Base-by-base conservation (phyloP, 2,329 filamentous ascomycete genomes). In the Diaporthe ampelina region DNA sequence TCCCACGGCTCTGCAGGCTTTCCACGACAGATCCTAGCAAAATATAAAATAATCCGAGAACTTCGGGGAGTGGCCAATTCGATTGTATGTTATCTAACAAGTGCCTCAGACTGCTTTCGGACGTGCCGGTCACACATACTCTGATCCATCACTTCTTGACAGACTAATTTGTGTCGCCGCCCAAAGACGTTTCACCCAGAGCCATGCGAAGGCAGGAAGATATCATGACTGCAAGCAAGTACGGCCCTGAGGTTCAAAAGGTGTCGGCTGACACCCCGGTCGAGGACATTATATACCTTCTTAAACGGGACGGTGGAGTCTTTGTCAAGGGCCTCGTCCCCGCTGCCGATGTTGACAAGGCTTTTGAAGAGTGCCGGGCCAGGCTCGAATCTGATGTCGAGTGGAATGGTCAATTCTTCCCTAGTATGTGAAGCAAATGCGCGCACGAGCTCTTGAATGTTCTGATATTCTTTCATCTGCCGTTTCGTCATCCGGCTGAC, bases 341-440 rank as follows among this genome's bases (percentile, higher is more conserved):
- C 17, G 58, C 6, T 17, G 37, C 58, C 58, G 37, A 63, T 15
- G 58, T 63, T 43, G 58, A 63, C 58, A 63, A 63, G 37, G 37
- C 58, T 21, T 63, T 63, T 63, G 58, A 63, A n/a, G 58, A 63
- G 37, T 63, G 58, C 58, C 58, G 58, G 13, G 58, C 58, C 8
- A 63, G 58, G 17, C 58, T 63, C 37, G 58, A 63, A 40, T 63
- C 58, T 29, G 58, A 63, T 35, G 58, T 63, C 37, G 58, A 63
- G 58, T 63, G 58, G 58, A n/a, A 63, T 24, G 58, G 58, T 15
- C 7, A 13, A 3, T 63, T 63, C 24, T 63, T 63, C 37, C 58
- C 58, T 13, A 63, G 58, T 63, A 63, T 45, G 58, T 63, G 37
- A 45, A 13, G 17, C 4, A 15, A 13, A 29, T 24, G 24, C 15